phyloP scores from a whole-genome alignment of 371 early-diverging fungal genomes.

The Lichtheimia ramosa region DNA sequence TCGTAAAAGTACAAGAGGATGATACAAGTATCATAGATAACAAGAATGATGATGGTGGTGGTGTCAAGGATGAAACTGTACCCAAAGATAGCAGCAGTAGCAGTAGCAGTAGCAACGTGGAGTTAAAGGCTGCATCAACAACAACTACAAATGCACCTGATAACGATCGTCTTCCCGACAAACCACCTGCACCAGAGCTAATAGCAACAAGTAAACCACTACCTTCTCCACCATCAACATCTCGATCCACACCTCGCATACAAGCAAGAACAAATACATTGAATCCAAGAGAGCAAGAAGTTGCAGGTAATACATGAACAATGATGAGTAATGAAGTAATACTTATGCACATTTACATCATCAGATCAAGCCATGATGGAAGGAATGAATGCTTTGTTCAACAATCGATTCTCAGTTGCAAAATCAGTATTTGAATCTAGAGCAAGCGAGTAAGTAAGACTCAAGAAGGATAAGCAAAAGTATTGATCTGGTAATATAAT shows the following conservation, averaged over 20 bases:
- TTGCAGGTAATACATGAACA: slow-evolving; percentile 3
- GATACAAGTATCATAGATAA: no score
- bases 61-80: no score
- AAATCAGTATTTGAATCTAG: slow-evolving; percentile 29
- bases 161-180: not conserved
- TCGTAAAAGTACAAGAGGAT: no score
- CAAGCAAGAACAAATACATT: slow-evolving; percentile 2
- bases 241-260: not conserved
- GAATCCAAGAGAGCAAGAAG: slow-evolving; percentile 6
- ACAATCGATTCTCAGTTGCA: slow-evolving; percentile 57
- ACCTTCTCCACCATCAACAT: not conserved
- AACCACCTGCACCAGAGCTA: slow-evolving; percentile 3
- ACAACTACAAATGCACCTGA: not conserved
- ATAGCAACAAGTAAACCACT: slow-evolving; percentile 4
- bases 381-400: slow-evolving; percentile 53
- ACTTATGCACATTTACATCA: not conserved
- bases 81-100: no score
- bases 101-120: no score
- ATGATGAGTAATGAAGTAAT: not conserved
- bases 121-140: not conserved
- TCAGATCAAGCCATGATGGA: slow-evolving; percentile 51
- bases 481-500: not conserved
- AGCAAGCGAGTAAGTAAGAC: slow-evolving; percentile 28
- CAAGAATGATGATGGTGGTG: no score
- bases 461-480: not conserved